Evolutionary conservation across 2,329 filamentous ascomycete genomes (phyloP).

Genomic region (Trichoderma sp.): DNA sequence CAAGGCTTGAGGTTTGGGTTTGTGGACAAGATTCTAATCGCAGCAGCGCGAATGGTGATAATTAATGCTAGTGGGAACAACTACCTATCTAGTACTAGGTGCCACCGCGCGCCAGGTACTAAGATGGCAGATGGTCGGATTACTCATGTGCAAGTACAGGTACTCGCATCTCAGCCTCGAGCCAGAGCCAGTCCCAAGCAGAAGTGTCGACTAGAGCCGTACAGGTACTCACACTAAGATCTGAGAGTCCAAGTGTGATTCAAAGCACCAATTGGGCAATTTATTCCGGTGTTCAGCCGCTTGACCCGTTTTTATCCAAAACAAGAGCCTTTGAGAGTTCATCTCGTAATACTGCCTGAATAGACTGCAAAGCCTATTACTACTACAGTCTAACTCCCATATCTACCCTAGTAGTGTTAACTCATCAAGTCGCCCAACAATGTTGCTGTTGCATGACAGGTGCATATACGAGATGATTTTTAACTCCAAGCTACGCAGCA

Average conservation of each 20-base stretch:
- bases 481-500: not conserved
- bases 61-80: slow-evolving; percentile 15
- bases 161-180: not conserved
- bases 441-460: not conserved
- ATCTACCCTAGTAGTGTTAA: too few relatives aligned
- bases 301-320: not conserved
- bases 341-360: not conserved
- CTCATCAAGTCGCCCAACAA: not conserved
- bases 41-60: slow-evolving; percentile 23
- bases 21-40: slow-evolving; percentile 30
- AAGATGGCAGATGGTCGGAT: not conserved
- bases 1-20: slow-evolving; percentile 21
- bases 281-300: not conserved
- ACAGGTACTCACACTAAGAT: not conserved
- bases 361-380: not conserved
- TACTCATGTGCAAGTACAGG: not conserved
- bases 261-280: not conserved
- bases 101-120: not conserved
- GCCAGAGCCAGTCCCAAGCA: not conserved
- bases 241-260: not conserved
- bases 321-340: not conserved
- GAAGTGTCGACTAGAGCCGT: not conserved
- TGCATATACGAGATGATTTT: not conserved
- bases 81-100: slow-evolving; percentile 12
- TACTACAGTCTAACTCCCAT: not conserved